Conservation (phyloP, 2,329 filamentous ascomycete species). For the Colletotrichum magnum region DNA sequence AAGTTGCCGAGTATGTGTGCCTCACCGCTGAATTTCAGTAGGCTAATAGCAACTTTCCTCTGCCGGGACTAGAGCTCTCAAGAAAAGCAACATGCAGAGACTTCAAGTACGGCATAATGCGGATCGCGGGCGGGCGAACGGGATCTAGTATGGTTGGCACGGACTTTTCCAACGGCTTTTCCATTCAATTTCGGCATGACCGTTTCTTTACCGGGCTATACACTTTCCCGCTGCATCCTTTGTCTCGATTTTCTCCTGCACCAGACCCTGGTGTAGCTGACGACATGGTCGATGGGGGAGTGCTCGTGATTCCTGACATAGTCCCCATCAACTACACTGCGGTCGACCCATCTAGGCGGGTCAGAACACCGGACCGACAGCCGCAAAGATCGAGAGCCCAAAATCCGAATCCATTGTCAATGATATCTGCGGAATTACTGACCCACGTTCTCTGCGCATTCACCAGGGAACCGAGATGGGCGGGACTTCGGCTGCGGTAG, state of each 20-base stretch:
- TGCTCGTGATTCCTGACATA: too few relatives aligned
- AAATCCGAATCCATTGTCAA: not conserved
- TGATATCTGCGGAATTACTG: constrained; percentile 3
- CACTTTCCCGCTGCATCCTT: too few relatives aligned
- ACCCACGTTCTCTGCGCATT: constrained; percentile 10
- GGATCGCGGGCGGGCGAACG: not conserved
- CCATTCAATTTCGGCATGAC: not conserved
- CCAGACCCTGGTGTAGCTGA: not conserved
- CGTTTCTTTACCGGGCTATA: not conserved
- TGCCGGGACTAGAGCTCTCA: not conserved
- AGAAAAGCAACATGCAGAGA: not conserved
- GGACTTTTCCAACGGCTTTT: not conserved
- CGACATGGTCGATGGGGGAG: not conserved
- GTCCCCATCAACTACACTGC: not conserved
- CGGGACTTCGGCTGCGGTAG: constrained; percentile 11
- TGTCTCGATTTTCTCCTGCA: too few relatives aligned
- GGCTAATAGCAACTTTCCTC: not conserved
- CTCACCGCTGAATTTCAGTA: constrained; percentile 3
- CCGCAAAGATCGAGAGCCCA: not conserved
- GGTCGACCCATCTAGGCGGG: too few relatives aligned
- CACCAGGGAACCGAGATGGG: not conserved
- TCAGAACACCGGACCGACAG: not conserved
- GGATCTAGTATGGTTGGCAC: constrained; percentile 28
- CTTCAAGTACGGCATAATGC: too few relatives aligned
- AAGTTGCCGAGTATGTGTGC: not conserved